Evolutionary conservation across 2,329 filamentous ascomycete species (phyloP).

Genomic region (Laburnicola sp.): DNA sequence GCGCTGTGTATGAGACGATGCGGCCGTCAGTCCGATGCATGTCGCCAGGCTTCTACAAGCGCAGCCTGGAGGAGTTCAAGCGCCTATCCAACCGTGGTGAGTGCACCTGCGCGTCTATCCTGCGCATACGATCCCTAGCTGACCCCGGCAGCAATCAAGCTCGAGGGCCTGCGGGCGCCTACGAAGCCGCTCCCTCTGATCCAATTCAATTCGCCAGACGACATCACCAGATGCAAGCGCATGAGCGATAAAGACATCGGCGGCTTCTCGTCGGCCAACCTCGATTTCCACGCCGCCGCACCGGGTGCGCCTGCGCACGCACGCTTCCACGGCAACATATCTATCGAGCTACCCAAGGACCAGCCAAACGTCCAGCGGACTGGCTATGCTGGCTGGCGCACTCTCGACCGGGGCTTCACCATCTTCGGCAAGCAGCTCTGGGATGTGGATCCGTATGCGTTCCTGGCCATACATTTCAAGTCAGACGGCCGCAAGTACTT

Average conservation of each 20-base stretch:
- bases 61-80: slow-evolving; percentile 62
- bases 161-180: slow-evolving; percentile 69
- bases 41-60: slow-evolving; percentile 58
- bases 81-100: slow-evolving; percentile 59
- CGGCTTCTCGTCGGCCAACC: slow-evolving; percentile 73
- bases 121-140: slow-evolving; percentile 22
- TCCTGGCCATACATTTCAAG: slow-evolving; percentile 84
- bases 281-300: slow-evolving; percentile 63
- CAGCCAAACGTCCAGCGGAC: slow-evolving; percentile 73
- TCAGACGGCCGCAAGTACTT: slow-evolving; percentile 92
- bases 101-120: slow-evolving; percentile 24
- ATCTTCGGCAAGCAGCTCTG: slow-evolving; percentile 85
- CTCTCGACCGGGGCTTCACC: slow-evolving; percentile 72
- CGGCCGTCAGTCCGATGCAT: slow-evolving; percentile 41
- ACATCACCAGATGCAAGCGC: slow-evolving; percentile 61
- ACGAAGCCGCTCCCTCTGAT: slow-evolving; percentile 66
- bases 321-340: slow-evolving; percentile 86
- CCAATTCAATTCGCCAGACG: slow-evolving; percentile 59
- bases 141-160: slow-evolving; percentile 61
- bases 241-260: slow-evolving; percentile 89
- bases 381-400: slow-evolving; percentile 90
- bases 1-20: slow-evolving; percentile 30
- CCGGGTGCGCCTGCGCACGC: slow-evolving; percentile 66
- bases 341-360: slow-evolving; percentile 76
- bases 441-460: slow-evolving; percentile 88